phyloP scores from a whole-genome alignment of 768 basidiomycete genomes.

The Hericium erinaceus region DNA sequence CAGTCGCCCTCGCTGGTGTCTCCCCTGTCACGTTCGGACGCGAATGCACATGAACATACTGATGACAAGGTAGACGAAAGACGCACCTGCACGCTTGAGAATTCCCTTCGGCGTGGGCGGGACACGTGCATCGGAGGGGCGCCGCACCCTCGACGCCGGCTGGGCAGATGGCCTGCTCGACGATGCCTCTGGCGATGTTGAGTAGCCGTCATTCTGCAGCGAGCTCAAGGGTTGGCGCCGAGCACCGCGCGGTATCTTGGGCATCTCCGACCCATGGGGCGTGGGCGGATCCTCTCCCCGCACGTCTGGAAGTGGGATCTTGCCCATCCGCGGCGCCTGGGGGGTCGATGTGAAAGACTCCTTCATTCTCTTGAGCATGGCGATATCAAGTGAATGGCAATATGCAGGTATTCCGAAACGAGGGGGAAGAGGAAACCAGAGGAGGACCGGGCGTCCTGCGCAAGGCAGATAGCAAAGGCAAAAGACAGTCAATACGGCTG shows the following conservation, averaged over 20 bases:
- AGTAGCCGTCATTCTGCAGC: constrained; percentile 6
- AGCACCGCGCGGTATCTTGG: neutral
- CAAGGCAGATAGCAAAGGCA: neutral
- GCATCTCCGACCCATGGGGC: neutral
- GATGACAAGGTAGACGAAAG: neutral
- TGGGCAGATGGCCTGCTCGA: constrained; percentile 1
- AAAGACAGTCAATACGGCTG: neutral
- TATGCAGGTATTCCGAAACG: neutral
- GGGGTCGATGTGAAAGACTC: neutral
- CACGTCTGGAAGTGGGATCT: constrained; percentile 11
- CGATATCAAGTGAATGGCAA: neutral
- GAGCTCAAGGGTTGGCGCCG: neutral
- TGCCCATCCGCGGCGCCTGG: constrained; percentile 9
- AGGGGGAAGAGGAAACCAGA: neutral
- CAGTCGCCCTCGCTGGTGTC: constrained; percentile 2
- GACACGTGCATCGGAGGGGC: neutral
- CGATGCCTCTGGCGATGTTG: constrained; percentile 8
- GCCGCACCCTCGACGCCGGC: neutral
- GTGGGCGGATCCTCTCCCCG: neutral
- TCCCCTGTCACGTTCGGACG: neutral
- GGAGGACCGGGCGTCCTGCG: neutral
- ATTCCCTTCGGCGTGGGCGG: constrained; percentile 9
- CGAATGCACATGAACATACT: too few relatives aligned
- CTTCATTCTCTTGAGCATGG: neutral
- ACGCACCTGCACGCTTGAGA: constrained; percentile 10